Evolutionary conservation across 345 rosid genomes (phyloP).

Genomic region (Linum tenue): DNA sequence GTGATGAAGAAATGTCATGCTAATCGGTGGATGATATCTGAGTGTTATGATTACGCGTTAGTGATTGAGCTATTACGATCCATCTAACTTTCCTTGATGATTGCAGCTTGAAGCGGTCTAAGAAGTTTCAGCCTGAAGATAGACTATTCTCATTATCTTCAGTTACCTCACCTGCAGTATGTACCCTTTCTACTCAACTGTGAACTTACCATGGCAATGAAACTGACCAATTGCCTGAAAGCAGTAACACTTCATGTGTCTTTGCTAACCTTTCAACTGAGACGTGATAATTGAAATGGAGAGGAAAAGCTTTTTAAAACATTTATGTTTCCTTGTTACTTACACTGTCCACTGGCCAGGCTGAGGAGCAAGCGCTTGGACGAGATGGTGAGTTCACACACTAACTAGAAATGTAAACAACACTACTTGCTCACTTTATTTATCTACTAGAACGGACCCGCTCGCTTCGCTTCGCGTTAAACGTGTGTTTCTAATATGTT

Average conservation of each 20-base stretch:
- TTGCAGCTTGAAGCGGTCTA: constrained; percentile 83
- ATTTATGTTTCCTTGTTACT: background rate
- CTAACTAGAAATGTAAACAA: background rate
- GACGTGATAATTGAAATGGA: too few species aligned
- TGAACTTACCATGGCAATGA: too few species aligned
- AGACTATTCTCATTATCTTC: constrained; percentile 91
- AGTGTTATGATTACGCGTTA: too few species aligned
- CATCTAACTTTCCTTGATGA: background rate
- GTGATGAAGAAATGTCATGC: background rate
- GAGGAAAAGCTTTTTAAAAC: too few species aligned
- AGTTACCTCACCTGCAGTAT: constrained; percentile 83
- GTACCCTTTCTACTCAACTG: constrained; percentile 20
- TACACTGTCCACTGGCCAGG: constrained; percentile 31
- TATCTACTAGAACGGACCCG: too few species aligned
- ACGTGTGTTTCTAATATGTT: too few species aligned
- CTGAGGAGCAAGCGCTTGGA: constrained; percentile 61
- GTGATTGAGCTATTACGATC: too few species aligned
- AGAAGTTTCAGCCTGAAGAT: constrained; percentile 95
- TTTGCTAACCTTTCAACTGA: too few species aligned
- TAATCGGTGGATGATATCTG: background rate
- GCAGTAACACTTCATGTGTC: too few species aligned
- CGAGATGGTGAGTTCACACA: constrained; percentile 52
- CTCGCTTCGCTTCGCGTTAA: too few species aligned
- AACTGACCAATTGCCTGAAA: too few species aligned
- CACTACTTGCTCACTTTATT: background rate